Evolutionary conservation across 2,329 filamentous ascomycete species (phyloP), one percentile per base, ranked within the genome.

Genomic region (Fragosphaeria purpurea): DNA sequence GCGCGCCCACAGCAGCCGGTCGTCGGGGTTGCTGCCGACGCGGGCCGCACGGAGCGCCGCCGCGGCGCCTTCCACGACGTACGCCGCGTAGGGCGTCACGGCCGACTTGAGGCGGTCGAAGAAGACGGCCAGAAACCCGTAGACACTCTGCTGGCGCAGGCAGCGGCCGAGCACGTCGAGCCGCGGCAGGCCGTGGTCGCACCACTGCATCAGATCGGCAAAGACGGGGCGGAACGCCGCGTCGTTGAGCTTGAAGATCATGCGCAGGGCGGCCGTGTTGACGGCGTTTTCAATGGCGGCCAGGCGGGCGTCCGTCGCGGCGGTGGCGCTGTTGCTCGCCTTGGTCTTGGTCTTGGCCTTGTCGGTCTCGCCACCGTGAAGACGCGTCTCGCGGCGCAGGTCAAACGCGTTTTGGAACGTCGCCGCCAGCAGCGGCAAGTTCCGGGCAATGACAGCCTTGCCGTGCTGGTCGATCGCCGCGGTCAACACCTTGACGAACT

Each of bases 161-260:
- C 75, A 67, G 55, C 73, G 76, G 48, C 81, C 83, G 31, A 68
- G 58, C 11, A 63, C 63, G 59, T 88, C 83, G 53, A 75, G 77
- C 68, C 83, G 82, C 13, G 82, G 69, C 43, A 86, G 66, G 0
- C 74, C 75, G 2, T 72, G 70, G 13, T 72, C 74, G 1, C 85
- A 78, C 86, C 90, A 96, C 51, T 95, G 88, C 44, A 94, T 75
- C n/a, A 96, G 71, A 56, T 85, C 80, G 12, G 82, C 77, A 70
- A 97, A 98, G 55, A 98, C 82, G 1, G 93, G 94, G 10, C 90
- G 79, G 80, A 98, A 98, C 0, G 86, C 82, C 1, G 86, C 83
- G 63, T 98, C 93, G 68, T 96, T 97, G 55, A 98, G 79, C 73
- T 97, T 97, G 72, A 95, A 88, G 49, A 95, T 86, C 82, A 96